phyloP scores from a whole-genome alignment of 208 protist genomes.

The Acanthamoeba lenticulata region DNA sequence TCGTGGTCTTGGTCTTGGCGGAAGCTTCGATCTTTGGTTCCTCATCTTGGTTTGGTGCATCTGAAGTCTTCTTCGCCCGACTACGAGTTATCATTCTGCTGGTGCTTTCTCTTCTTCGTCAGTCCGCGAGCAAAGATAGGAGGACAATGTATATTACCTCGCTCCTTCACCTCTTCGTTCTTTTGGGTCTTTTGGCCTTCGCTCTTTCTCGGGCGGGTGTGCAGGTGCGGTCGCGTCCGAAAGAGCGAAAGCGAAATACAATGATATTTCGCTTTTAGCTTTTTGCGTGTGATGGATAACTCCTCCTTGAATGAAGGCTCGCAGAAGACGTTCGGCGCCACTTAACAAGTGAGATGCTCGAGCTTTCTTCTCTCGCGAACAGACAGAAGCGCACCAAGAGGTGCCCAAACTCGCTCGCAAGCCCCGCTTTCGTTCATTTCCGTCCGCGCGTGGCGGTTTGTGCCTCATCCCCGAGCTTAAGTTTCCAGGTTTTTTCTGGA shows the following conservation, averaged over 20 bases:
- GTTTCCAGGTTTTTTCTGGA: too few species aligned
- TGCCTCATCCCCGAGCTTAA: too few species aligned
- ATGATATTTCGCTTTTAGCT: neutral
- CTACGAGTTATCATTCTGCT: neutral
- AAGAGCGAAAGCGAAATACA: slow-evolving; percentile 9
- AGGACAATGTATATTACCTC: too few species aligned
- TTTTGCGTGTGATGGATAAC: neutral
- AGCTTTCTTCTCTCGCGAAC: neutral
- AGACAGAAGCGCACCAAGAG: neutral
- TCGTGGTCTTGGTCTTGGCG: neutral
- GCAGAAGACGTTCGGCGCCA: too few species aligned
- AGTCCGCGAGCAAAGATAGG: neutral
- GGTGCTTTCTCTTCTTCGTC: neutral
- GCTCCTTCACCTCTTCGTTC: neutral
- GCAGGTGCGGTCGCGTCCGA: neutral
- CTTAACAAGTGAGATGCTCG: too few species aligned
- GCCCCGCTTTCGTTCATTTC: too few species aligned
- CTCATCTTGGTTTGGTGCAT: neutral
- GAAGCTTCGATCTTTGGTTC: neutral
- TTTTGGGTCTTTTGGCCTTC: neutral
- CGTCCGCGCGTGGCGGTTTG: too few species aligned
- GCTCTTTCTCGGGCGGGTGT: slow-evolving; percentile 45
- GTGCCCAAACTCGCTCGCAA: neutral
- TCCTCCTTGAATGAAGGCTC: neutral
- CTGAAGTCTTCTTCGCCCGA: neutral